Base-by-base conservation (phyloP, 1,284 basidiomycete genomes). In the Taiwanofungus camphoratus region DNA sequence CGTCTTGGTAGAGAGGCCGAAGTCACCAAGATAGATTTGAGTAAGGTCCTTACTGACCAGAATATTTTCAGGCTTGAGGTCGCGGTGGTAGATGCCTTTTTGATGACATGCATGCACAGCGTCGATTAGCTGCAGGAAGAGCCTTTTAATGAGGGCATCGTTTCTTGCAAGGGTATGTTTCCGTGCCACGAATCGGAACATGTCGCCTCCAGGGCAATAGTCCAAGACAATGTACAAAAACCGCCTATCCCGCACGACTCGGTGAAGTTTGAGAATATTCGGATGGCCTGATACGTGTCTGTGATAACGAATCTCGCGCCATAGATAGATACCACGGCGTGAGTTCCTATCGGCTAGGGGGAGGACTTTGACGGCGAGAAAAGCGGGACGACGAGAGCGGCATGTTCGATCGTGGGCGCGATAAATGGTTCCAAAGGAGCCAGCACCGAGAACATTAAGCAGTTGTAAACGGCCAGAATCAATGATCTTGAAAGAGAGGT, bases 11-110 rank as follows among this genome's bases (percentile, higher is more conserved):
- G 82, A 77, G 19, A 86, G 66, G 2, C 82, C 83, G 60, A 85
- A 87, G 65, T 87, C 83, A 32, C 76, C 42, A 22, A 85, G 56
- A 32, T 73, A 70, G 18, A 83, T 68, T 43, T 65, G 64, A 42
- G 62, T 63, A 29, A 76, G 72, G 35, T 56, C 56, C 4, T 41
- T 47, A 39, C 32, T 70, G 54, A 77, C 76, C 24, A 87, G 64
- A 48, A 86, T 77, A 63, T 87, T 86, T 56, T 83, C 82, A 12
- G 82, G 82, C 60, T 85, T 87, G 39, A 87, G 64, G 55, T 85
- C 82, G 21, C 80, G 78, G 57, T 83, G 81, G 60, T 70, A 82
- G 57, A 84, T 74, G 31, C 75, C 73, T 41, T 70, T 60, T 22
- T 59, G 52, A 62, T 84, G 81, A 59, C 76, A 79, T 51, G 73